Evolutionary conservation across 257 asterid genomes (phyloP).

Genomic region (Przewalskia tangutica): DNA sequence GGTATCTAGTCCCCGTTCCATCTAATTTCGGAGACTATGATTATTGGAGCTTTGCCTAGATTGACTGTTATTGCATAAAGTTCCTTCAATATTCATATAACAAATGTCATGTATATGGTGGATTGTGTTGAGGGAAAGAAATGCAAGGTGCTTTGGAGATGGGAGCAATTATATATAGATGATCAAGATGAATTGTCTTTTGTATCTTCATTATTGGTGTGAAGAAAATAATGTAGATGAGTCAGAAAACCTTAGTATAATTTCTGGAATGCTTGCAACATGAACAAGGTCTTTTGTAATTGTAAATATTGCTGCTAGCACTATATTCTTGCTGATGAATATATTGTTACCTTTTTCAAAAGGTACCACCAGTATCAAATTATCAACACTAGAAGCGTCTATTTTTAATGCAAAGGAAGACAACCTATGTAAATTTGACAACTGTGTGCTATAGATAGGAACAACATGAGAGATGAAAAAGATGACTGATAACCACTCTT

Average conservation of each 20-base stretch:
- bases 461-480: background rate
- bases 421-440: background rate
- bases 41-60: background rate
- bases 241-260: no score
- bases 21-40: background rate
- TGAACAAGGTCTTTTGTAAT: no score
- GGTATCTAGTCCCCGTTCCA: background rate
- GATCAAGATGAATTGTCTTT: no score
- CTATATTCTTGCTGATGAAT: background rate
- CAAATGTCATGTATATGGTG: no score
- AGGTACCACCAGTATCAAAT: background rate
- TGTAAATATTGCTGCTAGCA: no score
- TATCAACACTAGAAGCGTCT: background rate
- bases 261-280: no score
- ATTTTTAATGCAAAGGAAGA: background rate
- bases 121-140: no score
- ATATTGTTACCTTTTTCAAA: background rate
- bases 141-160: no score
- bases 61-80: background rate
- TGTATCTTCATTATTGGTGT: no score
- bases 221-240: no score
- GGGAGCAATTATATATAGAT: no score
- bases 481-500: background rate
- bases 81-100: no score
- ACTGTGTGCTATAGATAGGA: background rate